Conservation (phyloP, 306 rosid genomes). For the Castanospermum australe region DNA sequence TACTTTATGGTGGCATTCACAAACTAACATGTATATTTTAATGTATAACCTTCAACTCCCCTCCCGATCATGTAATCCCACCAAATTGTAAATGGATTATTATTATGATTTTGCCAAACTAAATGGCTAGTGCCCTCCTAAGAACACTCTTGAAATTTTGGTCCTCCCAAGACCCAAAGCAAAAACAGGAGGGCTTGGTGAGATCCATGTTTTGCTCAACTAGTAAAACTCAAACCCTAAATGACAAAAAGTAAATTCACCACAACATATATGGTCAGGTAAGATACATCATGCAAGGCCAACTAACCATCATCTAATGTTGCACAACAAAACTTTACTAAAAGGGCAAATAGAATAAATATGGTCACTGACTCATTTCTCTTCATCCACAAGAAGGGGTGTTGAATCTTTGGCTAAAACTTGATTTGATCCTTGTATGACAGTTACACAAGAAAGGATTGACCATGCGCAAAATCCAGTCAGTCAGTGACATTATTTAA, state of each 20-base stretch:
- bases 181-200: background rate
- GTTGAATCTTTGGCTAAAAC: background rate
- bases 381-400: background rate
- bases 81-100: no score
- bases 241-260: background rate
- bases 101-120: no score
- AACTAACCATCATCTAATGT: background rate
- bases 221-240: background rate
- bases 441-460: slow-evolving; percentile 1
- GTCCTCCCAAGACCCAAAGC: no score
- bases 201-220: background rate
- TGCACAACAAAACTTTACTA: background rate
- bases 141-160: no score
- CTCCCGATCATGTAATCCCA: no score
- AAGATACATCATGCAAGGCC: background rate
- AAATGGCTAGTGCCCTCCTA: no score
- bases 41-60: no score
- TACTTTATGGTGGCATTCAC: no score
- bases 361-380: background rate
- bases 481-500: background rate
- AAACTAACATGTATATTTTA: no score
- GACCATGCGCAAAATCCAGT: background rate
- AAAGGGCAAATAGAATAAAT: background rate
- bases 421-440: background rate
- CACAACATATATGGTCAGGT: background rate